Percentiles rank a stretch among this genome's conserved stretches.
phyloP scores from a whole-genome alignment of 179 eudicot species.

The Gypsophila paniculata region DNA sequence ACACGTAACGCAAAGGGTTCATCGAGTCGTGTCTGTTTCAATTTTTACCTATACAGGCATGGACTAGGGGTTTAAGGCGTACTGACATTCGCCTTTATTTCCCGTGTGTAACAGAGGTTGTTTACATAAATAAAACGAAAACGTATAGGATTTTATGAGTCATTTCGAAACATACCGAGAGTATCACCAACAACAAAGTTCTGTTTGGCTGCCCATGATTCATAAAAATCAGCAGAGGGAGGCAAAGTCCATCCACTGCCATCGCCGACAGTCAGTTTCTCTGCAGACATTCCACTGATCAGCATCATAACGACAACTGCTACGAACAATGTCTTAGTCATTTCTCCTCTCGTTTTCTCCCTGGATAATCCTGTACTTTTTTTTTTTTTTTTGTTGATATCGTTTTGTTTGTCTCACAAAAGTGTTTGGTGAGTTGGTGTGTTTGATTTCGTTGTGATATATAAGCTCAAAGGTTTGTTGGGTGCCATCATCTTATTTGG shows the following conservation, averaged over 20 bases:
- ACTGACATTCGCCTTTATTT: too few species aligned
- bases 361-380: not conserved
- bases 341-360: not conserved
- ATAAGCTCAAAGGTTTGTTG: not conserved
- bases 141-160: not conserved
- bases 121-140: not conserved
- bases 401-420: not conserved
- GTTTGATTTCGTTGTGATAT: not conserved
- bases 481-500: not conserved
- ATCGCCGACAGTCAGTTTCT: constrained; percentile 32
- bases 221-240: constrained; percentile 16
- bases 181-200: constrained; percentile 23
- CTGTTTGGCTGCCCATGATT: constrained; percentile 35
- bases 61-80: too few species aligned
- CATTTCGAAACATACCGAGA: constrained; percentile 17
- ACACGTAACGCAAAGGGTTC: too few species aligned
- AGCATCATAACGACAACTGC: constrained; percentile 1
- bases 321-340: not conserved
- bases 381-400: constrained; percentile 9
- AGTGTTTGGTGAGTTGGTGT: not conserved
- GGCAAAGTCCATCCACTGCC: constrained; percentile 32
- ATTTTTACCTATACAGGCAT: too few species aligned
- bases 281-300: constrained; percentile 21
- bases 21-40: too few species aligned
- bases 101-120: too few species aligned